A percentile compares a stretch with the other conserved stretches of the same genome.
Evolutionary conservation across 495 filamentous ascomycete genomes (phyloP).

Genomic region (Cairneyella variabilis): DNA sequence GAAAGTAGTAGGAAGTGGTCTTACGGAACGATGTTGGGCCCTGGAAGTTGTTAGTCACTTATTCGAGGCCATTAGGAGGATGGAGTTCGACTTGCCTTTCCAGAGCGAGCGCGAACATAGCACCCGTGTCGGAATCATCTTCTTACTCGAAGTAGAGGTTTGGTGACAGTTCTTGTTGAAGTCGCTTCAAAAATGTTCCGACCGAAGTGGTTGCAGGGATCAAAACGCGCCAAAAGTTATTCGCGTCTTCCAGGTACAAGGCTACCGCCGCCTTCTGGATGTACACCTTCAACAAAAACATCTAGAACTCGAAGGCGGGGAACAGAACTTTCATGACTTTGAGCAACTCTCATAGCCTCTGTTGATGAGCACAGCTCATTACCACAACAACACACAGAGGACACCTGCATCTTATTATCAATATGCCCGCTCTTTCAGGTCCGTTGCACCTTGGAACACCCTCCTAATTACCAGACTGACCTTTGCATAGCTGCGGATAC

Average conservation of each 20-base stretch:
- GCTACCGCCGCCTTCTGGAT: neutral
- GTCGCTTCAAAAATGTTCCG: neutral
- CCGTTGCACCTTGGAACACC: neutral
- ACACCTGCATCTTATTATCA: no score
- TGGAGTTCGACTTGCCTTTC: constrained; percentile 52
- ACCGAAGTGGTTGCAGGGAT: neutral
- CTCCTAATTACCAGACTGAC: constrained; percentile 4
- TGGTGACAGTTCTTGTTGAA: no score
- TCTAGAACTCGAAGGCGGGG: no score
- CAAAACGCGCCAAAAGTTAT: neutral
- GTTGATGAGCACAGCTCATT: no score
- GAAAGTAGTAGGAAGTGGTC: no score
- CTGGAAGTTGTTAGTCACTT: constrained; percentile 33
- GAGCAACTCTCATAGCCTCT: no score
- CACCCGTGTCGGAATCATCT: constrained; percentile 58
- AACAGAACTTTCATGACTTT: no score
- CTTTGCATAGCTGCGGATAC: constrained; percentile 65
- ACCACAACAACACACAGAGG: no score
- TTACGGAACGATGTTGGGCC: constrained; percentile 72
- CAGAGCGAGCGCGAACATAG: constrained; percentile 66
- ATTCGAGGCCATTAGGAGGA: no score
- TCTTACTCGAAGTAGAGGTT: constrained; percentile 17
- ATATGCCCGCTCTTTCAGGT: constrained; percentile 20
- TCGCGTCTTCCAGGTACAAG: neutral
- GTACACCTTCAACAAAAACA: no score